phyloP scores from a whole-genome alignment of 2,329 filamentous ascomycete genomes.

The Aspergillus ochraceus region DNA sequence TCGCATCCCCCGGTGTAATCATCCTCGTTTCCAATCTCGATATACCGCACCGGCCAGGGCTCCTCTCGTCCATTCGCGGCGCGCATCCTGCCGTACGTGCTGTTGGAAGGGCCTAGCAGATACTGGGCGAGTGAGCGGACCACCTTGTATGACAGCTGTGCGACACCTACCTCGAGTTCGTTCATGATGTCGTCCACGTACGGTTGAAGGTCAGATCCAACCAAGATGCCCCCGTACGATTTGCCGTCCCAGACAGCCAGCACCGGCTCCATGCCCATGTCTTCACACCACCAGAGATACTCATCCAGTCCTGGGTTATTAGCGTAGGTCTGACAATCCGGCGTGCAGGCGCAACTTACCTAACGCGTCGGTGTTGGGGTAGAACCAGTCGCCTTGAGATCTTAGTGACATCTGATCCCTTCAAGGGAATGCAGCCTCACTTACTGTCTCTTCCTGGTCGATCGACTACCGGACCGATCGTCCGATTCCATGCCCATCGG shows the following conservation, averaged over 20 bases:
- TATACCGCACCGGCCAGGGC: constrained; percentile 59
- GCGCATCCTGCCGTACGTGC: constrained; percentile 58
- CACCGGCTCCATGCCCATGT: constrained; percentile 58
- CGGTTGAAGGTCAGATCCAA: constrained; percentile 52
- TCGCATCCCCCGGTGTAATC: constrained; percentile 55
- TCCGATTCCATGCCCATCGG: constrained; percentile 45
- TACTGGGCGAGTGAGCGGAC: constrained; percentile 38
- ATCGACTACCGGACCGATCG: constrained; percentile 41
- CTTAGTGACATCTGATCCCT: background rate
- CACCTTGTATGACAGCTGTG: background rate
- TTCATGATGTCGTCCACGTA: constrained; percentile 62
- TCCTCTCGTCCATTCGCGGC: constrained; percentile 59
- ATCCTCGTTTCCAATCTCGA: constrained; percentile 70
- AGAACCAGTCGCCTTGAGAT: constrained; percentile 52
- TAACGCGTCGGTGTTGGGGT: constrained; percentile 63
- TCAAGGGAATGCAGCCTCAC: background rate
- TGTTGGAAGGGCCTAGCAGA: constrained; percentile 54
- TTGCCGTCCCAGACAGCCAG: constrained; percentile 61
- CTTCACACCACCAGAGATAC: constrained; percentile 62
- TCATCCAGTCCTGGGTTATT: constrained; percentile 45
- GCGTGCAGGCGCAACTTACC: constrained; percentile 33
- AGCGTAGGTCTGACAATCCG: background rate
- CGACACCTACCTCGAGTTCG: constrained; percentile 53
- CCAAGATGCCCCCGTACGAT: constrained; percentile 51
- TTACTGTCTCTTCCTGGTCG: constrained; percentile 54